Evolutionary conservation across 2,329 filamentous ascomycete genomes (phyloP), one percentile per base, ranked within the genome.

Genomic region (Claviceps quebecensis): DNA sequence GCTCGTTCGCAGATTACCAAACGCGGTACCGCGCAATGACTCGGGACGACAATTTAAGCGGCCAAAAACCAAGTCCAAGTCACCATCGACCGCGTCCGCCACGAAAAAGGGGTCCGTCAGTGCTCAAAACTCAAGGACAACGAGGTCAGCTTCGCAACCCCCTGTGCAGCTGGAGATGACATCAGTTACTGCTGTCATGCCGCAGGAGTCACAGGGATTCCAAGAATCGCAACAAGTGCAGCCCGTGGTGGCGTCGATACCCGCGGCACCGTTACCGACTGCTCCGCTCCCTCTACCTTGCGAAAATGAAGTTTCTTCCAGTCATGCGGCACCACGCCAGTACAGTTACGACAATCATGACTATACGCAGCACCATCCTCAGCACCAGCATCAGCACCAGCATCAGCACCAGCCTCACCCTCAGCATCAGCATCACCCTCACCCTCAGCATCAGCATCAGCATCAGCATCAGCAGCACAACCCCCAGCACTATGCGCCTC

Each of bases 1-100:
- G 23, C 60, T 67, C 41, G 61, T 56, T 1, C 57, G 56, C 17
- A 61, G 63, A 19, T 55, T 67, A 45, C 63, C 63, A 23, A 47
- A 50, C 22, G 4, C 29, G 5, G 40, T 39, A 1, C 49, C 49
- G 11, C 47, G 49, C 11, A 49, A 45, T 7, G 17, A 34, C n/a
- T 8, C 41, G 5, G 48, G 39, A 11, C 53, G 41, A 13, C 53
- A 53, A 37, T 45, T 52, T 23, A 53, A 53, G 49, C 52, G 52
- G 14, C 17, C 52, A 11, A 53, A 46, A 23, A 36, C 51, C 8
- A 45, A 36, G n/a, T 9, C n/a, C 29, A 47, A 29, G 9, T 36
- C 52, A 26, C 19, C 52, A 16, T n/a, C 51, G 36, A 19, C 22
- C 8, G 36, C 23, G 34, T 22, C 49, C 36, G 8, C 14, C 16